Evolutionary conservation across 352 stramenopile species (phyloP).

Genomic region (Globisporangium lucens): DNA sequence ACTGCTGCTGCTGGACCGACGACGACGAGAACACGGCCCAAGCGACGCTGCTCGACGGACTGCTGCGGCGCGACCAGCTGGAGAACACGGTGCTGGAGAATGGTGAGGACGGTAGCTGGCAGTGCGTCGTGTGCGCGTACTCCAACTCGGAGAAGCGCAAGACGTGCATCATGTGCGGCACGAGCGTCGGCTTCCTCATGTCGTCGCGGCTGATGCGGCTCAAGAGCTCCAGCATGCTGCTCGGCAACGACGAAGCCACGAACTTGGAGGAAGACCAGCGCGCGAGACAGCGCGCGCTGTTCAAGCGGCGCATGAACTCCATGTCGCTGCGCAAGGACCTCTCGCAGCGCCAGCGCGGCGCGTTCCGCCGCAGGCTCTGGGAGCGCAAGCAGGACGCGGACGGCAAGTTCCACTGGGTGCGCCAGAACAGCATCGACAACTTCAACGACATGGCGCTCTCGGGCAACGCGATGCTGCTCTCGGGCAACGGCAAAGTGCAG

Average conservation of each 20-base stretch:
- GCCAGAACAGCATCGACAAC: constrained; percentile 53
- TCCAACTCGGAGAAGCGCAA: constrained; percentile 39
- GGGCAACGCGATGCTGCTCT: constrained; percentile 18
- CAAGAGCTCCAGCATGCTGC: constrained; percentile 55
- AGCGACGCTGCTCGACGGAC: constrained; percentile 43
- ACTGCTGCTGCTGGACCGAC: constrained; percentile 43
- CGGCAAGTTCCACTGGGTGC: constrained; percentile 74
- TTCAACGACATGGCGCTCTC: constrained; percentile 17
- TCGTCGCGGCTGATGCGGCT: constrained; percentile 33
- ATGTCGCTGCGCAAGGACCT: constrained; percentile 58
- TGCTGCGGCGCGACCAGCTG: constrained; percentile 61
- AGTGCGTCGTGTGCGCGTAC: constrained; percentile 71
- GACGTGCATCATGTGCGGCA: constrained; percentile 69
- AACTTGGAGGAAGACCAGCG: constrained; percentile 36
- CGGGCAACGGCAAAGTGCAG: constrained; percentile 30
- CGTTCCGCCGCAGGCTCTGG: constrained; percentile 63
- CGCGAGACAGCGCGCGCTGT: constrained; percentile 50
- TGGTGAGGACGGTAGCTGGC: constrained; percentile 49
- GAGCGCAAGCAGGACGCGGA: constrained; percentile 51
- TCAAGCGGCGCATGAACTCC: constrained; percentile 69
- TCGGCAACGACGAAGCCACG: constrained; percentile 35
- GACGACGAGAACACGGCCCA: constrained; percentile 14
- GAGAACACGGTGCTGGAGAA: constrained; percentile 50
- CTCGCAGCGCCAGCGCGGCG: constrained; percentile 63
- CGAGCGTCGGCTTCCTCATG: constrained; percentile 29